Evolutionary conservation across 345 rosid species (phyloP).

Genomic region (Acer negundo): DNA sequence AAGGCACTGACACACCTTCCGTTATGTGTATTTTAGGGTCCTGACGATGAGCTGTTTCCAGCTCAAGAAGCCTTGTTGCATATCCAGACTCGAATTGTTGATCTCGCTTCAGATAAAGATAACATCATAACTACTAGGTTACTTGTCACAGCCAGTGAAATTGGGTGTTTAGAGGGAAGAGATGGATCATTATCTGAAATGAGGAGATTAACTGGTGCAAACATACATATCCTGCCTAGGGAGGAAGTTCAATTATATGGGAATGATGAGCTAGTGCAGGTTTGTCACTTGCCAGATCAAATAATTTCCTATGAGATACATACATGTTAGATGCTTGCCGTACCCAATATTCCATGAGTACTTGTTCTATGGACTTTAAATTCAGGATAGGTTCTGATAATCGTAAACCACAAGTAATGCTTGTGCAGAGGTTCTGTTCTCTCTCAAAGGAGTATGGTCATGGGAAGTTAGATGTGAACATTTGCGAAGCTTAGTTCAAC

Average conservation of each 20-base stretch:
- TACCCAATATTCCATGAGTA: background rate
- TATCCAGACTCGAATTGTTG: conserved; percentile 83
- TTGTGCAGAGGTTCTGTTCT: background rate
- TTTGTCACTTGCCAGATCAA: conserved; percentile 30
- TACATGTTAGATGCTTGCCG: conserved; percentile 16
- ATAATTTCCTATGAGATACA: conserved; percentile 10
- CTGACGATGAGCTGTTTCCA: conserved; percentile 93
- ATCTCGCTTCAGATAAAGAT: conserved; percentile 76
- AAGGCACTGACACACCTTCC: conserved; percentile 19
- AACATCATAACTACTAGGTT: conserved; percentile 70
- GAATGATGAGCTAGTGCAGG: conserved; percentile 83
- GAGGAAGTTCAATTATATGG: conserved; percentile 65
- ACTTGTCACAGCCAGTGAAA: conserved; percentile 71
- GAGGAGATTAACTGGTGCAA: conserved; percentile 76
- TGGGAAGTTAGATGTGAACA: conserved; percentile 8
- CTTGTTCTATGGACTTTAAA: background rate
- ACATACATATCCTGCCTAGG: conserved; percentile 65
- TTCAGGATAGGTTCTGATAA: background rate
- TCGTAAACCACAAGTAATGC: background rate
- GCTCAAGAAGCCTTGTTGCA: conserved; percentile 99
- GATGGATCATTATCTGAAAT: conserved; percentile 78
- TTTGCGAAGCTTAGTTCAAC: background rate
- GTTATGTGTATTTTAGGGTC: conserved; percentile 55
- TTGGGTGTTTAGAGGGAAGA: conserved; percentile 84
- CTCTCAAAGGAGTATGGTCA: background rate